Conservation (phyloP, 2,329 filamentous ascomycete genomes). For the Clarireedia homoeocarpa region DNA sequence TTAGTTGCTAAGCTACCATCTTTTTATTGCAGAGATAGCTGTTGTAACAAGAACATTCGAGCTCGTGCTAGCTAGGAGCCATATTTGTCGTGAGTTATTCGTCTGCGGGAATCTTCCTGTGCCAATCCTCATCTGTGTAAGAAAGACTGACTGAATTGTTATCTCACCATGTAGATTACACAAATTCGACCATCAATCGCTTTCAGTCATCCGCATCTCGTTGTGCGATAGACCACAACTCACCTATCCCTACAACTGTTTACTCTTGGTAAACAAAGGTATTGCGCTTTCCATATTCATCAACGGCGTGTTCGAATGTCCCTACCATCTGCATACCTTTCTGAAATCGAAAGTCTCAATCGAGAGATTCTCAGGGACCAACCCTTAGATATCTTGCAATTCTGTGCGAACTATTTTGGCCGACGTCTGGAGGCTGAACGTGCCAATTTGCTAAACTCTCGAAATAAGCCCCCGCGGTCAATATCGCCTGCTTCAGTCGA, state of each 20-base stretch:
- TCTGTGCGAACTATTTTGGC: slow-evolving; percentile 62
- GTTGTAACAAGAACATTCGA: not conserved
- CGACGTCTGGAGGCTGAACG: slow-evolving; percentile 59
- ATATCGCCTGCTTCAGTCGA: slow-evolving; percentile 27
- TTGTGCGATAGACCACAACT: not conserved
- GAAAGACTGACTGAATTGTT: not conserved
- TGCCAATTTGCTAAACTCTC: slow-evolving; percentile 42
- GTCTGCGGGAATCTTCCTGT: too few species aligned
- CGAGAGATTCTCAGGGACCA: slow-evolving; percentile 50
- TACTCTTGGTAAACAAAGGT: slow-evolving; percentile 5
- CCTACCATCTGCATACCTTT: slow-evolving; percentile 48
- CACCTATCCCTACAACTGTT: not conserved
- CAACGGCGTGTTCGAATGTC: slow-evolving; percentile 31
- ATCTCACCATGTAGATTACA: not conserved
- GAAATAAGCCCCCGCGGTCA: slow-evolving; percentile 26
- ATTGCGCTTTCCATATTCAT: not conserved
- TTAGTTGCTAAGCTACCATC: not conserved
- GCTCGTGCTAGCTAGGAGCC: not conserved
- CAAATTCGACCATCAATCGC: not conserved
- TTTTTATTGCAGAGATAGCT: not conserved
- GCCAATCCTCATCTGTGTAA: too few species aligned
- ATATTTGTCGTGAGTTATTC: not conserved
- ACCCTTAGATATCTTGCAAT: slow-evolving; percentile 59
- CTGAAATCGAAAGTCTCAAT: slow-evolving; percentile 56
- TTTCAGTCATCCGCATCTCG: not conserved